A percentile compares a stretch with the other conserved stretches of the same genome.
These are phyloP conservation scores for Saccharomycopsis sp. DNA, from an alignment of 805 yeast genomes.

Conservation along the genomic window DNA sequence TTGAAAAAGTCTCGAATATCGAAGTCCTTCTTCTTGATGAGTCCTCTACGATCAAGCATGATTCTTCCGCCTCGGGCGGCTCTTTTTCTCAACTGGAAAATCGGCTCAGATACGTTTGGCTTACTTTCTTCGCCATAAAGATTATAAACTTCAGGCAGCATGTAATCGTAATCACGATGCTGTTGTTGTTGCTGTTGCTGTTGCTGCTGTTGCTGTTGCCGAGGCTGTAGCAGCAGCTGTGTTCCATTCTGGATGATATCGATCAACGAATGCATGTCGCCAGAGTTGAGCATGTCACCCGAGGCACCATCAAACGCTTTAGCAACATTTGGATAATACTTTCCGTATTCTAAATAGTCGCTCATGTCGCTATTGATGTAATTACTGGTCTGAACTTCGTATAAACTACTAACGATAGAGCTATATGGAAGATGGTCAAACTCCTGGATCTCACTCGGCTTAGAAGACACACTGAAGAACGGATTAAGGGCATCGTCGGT, in stretches of 20 bases:
- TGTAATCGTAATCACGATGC: not conserved
- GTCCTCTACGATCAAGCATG: constrained; percentile 70
- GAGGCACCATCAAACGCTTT: constrained; percentile 38
- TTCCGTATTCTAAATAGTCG: constrained; percentile 38
- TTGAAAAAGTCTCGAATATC: constrained; percentile 34
- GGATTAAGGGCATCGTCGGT: constrained; percentile 88
- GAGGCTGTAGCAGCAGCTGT: not conserved
- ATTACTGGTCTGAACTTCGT: constrained; percentile 57
- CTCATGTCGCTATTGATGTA: constrained; percentile 40
- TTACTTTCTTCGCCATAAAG: constrained; percentile 27
- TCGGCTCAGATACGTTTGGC: constrained; percentile 28
- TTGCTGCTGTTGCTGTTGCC: not conserved
- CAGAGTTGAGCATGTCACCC: constrained; percentile 40
- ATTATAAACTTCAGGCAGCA: constrained; percentile 30
- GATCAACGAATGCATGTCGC: constrained; percentile 35
- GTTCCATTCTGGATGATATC: constrained; percentile 36
- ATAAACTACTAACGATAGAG: constrained; percentile 64
- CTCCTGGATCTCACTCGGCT: constrained; percentile 42
- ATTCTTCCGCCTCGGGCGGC: constrained; percentile 62
- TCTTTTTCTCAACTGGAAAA: constrained; percentile 65
- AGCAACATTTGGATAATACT: constrained; percentile 36
- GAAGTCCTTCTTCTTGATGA: constrained; percentile 29
- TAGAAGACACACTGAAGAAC: constrained; percentile 59
- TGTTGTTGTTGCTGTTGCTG: not conserved
- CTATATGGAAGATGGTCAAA: constrained; percentile 70